Evolutionary conservation across 2,329 filamentous ascomycete genomes (phyloP).

Genomic region (Hymenoscyphus occultus): DNA sequence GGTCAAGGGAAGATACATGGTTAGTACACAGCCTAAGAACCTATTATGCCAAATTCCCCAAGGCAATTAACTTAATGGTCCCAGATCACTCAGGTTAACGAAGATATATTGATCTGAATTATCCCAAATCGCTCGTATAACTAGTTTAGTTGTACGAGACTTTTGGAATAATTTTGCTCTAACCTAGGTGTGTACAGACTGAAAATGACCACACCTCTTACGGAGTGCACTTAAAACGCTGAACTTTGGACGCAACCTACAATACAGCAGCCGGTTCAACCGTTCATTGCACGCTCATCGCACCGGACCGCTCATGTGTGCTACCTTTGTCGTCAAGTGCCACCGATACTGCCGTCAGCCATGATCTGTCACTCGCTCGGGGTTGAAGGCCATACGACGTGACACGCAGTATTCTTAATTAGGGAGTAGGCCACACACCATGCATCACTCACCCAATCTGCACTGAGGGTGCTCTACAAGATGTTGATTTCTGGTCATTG

Average conservation of each 20-base stretch:
- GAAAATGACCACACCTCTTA: too few relatives aligned
- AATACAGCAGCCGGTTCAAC: not conserved
- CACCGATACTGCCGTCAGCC: slow-evolving; percentile 1
- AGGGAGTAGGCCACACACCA: not conserved
- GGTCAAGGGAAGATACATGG: too few relatives aligned
- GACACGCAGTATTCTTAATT: not conserved
- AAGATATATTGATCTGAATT: too few relatives aligned
- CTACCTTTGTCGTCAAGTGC: not conserved
- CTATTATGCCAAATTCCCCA: too few relatives aligned
- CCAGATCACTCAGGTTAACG: too few relatives aligned
- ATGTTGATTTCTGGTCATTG: not conserved
- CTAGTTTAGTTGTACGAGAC: too few relatives aligned
- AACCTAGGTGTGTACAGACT: too few relatives aligned
- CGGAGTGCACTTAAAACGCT: too few relatives aligned
- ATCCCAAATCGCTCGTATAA: too few relatives aligned
- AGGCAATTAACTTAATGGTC: too few relatives aligned
- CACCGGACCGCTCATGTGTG: slow-evolving; percentile 1
- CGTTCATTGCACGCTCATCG: slow-evolving; percentile 1
- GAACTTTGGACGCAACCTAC: not conserved
- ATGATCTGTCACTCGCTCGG: slow-evolving; percentile 4
- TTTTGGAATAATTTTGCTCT: too few relatives aligned
- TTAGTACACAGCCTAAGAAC: too few relatives aligned
- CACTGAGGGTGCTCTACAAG: not conserved
- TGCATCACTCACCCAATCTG: not conserved
- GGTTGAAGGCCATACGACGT: slow-evolving; percentile 4